Evolutionary conservation across 768 basidiomycete species (phyloP), one percentile per base, ranked within the genome.

Genomic region (Clitopilus passeckerianus): DNA sequence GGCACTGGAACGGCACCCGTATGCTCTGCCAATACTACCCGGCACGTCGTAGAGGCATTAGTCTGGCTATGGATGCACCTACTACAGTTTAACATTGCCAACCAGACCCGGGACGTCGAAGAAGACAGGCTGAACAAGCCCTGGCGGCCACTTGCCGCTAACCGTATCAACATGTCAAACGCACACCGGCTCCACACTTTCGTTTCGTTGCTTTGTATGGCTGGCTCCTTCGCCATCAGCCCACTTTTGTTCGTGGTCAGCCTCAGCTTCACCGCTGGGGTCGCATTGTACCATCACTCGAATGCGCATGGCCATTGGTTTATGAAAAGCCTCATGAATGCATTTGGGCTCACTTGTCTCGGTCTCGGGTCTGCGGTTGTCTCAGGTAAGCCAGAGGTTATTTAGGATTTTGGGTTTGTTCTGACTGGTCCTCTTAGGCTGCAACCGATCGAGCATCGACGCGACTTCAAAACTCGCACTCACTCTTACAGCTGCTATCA

Each of bases 121-220:
- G 80, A 82, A 66, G 80, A 82, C 60, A 69, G 61, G 33, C 55
- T 71, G 53, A 82, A 82, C 66, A 81, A 81, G 59, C 74, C 77
- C 1, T 74, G 75, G 58, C 66, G 81, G 12, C 80, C 81, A 0
- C 63, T 82, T 22, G 80, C 80, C 0, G 68, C 80, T 8, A 75
- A 74, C 1, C 75, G 76, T 22, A 75, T 82, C 22, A 70, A 70
- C n/a, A 53, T 75, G 0, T 57, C 30, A 5, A 58, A 74, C 15
- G 76, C 80, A 18, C 75, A 77, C 5, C 75, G 75, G 72, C 53
- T 73, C 8, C 64, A 73, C 7, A 66, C 75, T 10, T 65, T 71
- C 0, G 57, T 72, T 2, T 80, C 77, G 58, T 58, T 77, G 12
- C 62, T 66, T n/a, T 55, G 54, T 27, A 34, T 33, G 54, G 54